Percentiles rank a stretch among this genome's conserved stretches.
Evolutionary conservation across 2,329 filamentous ascomycete genomes (phyloP).

Genomic region (Venturia effusa): DNA sequence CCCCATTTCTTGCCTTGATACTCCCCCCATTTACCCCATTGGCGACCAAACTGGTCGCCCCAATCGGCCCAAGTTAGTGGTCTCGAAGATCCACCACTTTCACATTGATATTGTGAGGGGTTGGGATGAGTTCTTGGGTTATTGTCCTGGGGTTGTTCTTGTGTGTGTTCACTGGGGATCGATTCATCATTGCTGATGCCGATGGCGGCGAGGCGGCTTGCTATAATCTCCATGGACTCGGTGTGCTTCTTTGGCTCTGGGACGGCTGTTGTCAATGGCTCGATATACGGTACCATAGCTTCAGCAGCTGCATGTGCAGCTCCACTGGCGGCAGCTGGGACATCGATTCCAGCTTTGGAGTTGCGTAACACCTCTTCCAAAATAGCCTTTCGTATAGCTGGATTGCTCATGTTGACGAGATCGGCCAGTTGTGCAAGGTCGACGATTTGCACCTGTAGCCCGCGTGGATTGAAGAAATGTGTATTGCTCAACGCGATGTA

Average conservation of each 20-base stretch:
- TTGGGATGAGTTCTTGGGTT: not conserved
- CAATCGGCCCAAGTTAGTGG: constrained; percentile 5
- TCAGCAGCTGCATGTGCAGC: constrained; percentile 8
- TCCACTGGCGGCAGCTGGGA: constrained; percentile 6
- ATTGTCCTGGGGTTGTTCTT: not conserved
- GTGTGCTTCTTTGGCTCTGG: constrained; percentile 6
- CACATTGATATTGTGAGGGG: not conserved
- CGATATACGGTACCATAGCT: constrained; percentile 10
- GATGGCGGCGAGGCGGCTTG: not conserved
- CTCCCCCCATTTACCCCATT: constrained; percentile 5
- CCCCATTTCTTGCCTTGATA: constrained; percentile 2
- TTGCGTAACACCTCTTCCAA: constrained; percentile 7
- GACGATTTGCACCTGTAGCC: constrained; percentile 2
- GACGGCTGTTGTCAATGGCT: constrained; percentile 5
- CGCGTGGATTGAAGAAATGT: constrained; percentile 11
- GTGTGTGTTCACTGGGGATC: not conserved
- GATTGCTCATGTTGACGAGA: constrained; percentile 8
- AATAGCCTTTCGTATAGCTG: not conserved
- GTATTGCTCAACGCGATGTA: constrained; percentile 9
- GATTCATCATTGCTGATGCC: not conserved
- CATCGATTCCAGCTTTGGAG: constrained; percentile 1
- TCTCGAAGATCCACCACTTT: not conserved
- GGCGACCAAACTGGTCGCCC: constrained; percentile 5
- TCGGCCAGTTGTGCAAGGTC: constrained; percentile 8
- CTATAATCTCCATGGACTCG: constrained; percentile 3